A percentile compares a stretch with the other conserved stretches of the same genome.
phyloP scores from a whole-genome alignment of 805 yeast species.

The Candida vaughaniae region DNA sequence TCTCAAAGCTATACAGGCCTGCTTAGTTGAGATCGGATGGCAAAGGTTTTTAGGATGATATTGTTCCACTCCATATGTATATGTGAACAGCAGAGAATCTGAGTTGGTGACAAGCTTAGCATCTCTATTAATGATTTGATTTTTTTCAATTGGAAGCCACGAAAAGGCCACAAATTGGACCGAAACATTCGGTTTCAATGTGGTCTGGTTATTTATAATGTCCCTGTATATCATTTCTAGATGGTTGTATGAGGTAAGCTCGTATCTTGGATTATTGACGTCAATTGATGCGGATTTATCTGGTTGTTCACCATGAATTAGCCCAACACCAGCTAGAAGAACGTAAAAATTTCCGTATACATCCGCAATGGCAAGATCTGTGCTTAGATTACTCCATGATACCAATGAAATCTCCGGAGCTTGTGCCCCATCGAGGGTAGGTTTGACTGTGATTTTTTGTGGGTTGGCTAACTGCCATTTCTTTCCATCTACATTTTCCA shows the following conservation, averaged over 20 bases:
- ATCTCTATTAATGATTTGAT: slow-evolving; percentile 58
- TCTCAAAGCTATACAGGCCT: slow-evolving; percentile 68
- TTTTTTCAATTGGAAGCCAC: slow-evolving; percentile 77
- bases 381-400: slow-evolving; percentile 75
- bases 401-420: slow-evolving; percentile 43
- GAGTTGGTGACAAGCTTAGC: slow-evolving; percentile 38
- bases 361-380: slow-evolving; percentile 81
- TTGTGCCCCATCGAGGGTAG: slow-evolving; percentile 18
- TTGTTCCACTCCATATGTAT: slow-evolving; percentile 58
- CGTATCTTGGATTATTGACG: slow-evolving; percentile 31
- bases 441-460: slow-evolving; percentile 31
- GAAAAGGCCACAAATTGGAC: slow-evolving; percentile 47
- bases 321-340: slow-evolving; percentile 41
- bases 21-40: slow-evolving; percentile 68
- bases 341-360: slow-evolving; percentile 57
- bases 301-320: slow-evolving; percentile 30
- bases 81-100: slow-evolving; percentile 21
- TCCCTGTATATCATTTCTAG: slow-evolving; percentile 52
- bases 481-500: slow-evolving; percentile 73
- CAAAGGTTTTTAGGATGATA: slow-evolving; percentile 58
- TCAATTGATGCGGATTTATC: slow-evolving; percentile 19
- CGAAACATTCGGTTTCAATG: slow-evolving; percentile 12
- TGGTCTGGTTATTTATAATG: slow-evolving; percentile 14
- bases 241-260: slow-evolving; percentile 43
- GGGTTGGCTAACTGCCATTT: slow-evolving; percentile 76